These are phyloP conservation scores for Maudiozyma bulderi DNA, from an alignment of 805 yeast species.

Conservation along the genomic window DNA sequence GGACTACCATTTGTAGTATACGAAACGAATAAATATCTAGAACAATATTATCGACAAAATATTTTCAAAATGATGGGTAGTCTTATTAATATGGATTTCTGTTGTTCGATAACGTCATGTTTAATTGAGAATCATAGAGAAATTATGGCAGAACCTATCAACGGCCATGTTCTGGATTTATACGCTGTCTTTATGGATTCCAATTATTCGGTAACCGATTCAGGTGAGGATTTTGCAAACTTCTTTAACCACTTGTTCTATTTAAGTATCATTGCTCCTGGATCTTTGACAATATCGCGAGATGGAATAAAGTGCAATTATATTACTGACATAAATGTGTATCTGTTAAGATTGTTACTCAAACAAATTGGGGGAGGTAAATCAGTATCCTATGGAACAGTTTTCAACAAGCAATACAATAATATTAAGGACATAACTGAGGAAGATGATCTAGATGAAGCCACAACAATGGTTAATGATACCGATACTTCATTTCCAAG, in stretches of 20 bases:
- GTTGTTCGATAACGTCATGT: constrained; percentile 5
- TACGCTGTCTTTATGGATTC: constrained; percentile 6
- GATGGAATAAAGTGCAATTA: background rate
- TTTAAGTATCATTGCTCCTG: constrained; percentile 10
- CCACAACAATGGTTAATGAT: background rate
- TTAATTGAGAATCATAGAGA: constrained; percentile 17
- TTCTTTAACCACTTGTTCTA: constrained; percentile 9
- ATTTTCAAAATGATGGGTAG: no score
- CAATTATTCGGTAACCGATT: background rate
- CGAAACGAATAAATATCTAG: no score
- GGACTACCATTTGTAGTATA: no score
- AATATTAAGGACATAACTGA: no score
- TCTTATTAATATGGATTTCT: no score
- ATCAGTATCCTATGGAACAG: no score
- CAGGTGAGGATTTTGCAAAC: constrained; percentile 2
- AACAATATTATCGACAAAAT: no score
- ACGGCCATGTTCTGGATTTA: constrained; percentile 19
- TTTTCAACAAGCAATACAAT: no score
- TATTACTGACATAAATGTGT: constrained; percentile 10
- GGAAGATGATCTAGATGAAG: background rate
- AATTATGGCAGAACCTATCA: constrained; percentile 16
- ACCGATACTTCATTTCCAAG: background rate
- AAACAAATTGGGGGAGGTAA: constrained; percentile 22
- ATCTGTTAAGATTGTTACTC: constrained; percentile 13
- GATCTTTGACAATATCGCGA: constrained; percentile 8